Evolutionary conservation across 2,329 filamentous ascomycete genomes (phyloP).

Genomic region (Thielaviopsis ethacetica): DNA sequence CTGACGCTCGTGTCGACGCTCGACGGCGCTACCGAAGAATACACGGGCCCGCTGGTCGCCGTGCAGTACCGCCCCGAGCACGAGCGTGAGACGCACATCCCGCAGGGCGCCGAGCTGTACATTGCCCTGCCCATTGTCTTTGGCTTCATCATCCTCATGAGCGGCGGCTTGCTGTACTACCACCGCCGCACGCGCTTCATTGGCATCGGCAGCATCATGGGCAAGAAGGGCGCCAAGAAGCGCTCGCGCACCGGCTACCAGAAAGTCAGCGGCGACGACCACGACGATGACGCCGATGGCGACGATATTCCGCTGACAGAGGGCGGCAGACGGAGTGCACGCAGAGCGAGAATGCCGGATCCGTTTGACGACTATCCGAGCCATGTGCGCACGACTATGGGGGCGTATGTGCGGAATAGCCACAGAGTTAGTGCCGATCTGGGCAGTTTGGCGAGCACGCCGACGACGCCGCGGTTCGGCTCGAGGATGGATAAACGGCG

Average conservation of each 20-base stretch:
- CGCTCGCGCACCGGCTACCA: slow-evolving; percentile 22
- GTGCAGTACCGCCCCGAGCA: slow-evolving; percentile 19
- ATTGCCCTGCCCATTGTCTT: slow-evolving; percentile 36
- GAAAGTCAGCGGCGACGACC: slow-evolving; percentile 13
- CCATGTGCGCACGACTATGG: slow-evolving; percentile 13
- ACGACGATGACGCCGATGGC: slow-evolving; percentile 4
- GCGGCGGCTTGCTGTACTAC: slow-evolving; percentile 41
- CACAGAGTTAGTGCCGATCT: slow-evolving; percentile 29
- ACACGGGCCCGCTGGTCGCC: slow-evolving; percentile 26
- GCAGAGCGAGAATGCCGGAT: slow-evolving; percentile 12
- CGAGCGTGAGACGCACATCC: slow-evolving; percentile 17
- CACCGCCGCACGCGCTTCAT: slow-evolving; percentile 35
- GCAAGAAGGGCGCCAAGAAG: slow-evolving; percentile 28
- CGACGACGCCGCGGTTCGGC: slow-evolving; percentile 26
- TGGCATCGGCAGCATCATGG: slow-evolving; percentile 34
- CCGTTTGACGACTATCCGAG: slow-evolving; percentile 11
- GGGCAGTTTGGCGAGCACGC: slow-evolving; percentile 32
- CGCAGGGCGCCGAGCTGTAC: slow-evolving; percentile 27
- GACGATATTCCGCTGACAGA: slow-evolving; percentile 16
- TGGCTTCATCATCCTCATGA: slow-evolving; percentile 28
- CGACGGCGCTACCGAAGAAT: slow-evolving; percentile 22
- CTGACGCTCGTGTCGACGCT: slow-evolving; percentile 26
- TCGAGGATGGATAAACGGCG: slow-evolving; percentile 3
- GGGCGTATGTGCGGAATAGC: slow-evolving; percentile 12
- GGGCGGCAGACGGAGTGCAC: slow-evolving; percentile 16